Base-by-base conservation (phyloP, 2,329 filamentous ascomycete species). In the Dothideomycetes sp. region DNA sequence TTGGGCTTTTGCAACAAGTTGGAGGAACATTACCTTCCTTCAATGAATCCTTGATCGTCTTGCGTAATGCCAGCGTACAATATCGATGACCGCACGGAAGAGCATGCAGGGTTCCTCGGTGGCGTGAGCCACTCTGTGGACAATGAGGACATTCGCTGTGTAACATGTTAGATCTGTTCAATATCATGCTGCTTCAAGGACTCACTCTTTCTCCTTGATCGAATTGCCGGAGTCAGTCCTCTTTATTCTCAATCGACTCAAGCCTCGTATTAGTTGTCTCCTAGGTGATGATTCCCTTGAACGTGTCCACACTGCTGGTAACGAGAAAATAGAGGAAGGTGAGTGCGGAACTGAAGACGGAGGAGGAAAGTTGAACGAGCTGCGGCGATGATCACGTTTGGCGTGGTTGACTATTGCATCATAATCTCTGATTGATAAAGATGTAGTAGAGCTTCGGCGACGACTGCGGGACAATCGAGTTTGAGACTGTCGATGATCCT, bases 1-100 rank as follows among this genome's bases (percentile, higher is more conserved):
- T 52, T 2, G 59, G 58, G 11, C 51, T 55, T 11, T 59, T 60
- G 46, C 65, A 68, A 45, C 64, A 68, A 40, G 51, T 58, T 0
- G 65, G 64, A 8, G 57, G 49, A 7, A 49, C 37, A 10, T 51
- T 50, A 31, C 53, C 49, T 34, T 56, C 58, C n/a, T 43, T 47
- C 23, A 56, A 45, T 18, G 61, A 58, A 20, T 61, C 55, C 36
- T 61, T 56, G 37, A 66, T 57, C 20, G 51, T 56, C 31, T 54
- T 51, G 19, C 57, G 47, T 19, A 62, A 43, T 4, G 54, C 55
- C 23, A 54, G 50, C 3, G 53, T 56, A 37, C 58, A 61, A 11
- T 60, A 43, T 31, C 49, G 41, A 43, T 61, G 59, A 7, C 56
- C 55, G 30, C 59, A 62, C 4, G 59, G 54, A 10, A 62, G 45